These are phyloP conservation scores for Drosera spatulata DNA, from an alignment of 179 eudicot species.

Conservation along the genomic window DNA sequence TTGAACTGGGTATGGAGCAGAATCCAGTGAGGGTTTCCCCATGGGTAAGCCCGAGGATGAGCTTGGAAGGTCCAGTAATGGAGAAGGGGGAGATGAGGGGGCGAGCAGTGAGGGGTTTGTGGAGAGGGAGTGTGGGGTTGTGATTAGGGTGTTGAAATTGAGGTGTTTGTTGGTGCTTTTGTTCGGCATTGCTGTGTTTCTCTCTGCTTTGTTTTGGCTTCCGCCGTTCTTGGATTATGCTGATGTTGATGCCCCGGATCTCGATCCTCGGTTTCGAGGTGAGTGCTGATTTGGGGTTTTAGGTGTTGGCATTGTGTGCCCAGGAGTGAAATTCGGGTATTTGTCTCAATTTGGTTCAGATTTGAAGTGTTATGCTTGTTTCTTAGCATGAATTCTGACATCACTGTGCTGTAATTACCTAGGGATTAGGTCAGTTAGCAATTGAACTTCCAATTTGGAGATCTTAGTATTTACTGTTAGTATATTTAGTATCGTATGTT, in stretches of 20 bases:
- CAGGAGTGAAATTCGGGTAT: too few species aligned
- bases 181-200: slow-evolving; percentile 51
- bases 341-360: too few species aligned
- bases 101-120: slow-evolving; percentile 1
- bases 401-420: too few species aligned
- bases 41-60: slow-evolving; percentile 67
- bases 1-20: slow-evolving; percentile 18
- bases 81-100: slow-evolving; percentile 15
- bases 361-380: too few species aligned
- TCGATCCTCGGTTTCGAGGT: slow-evolving; percentile 52
- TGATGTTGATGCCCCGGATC: slow-evolving; percentile 68
- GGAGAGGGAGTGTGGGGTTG: slow-evolving; percentile 15
- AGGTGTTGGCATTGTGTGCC: too few species aligned
- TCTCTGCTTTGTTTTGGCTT: slow-evolving; percentile 75
- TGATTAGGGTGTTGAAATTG: slow-evolving; percentile 22
- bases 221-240: slow-evolving; percentile 52
- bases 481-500: too few species aligned
- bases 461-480: too few species aligned
- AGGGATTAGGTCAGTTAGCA: too few species aligned
- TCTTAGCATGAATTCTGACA: too few species aligned
- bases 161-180: slow-evolving; percentile 57
- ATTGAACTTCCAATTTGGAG: too few species aligned
- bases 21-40: slow-evolving; percentile 22
- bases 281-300: neutral
- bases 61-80: slow-evolving; percentile 14